Evolutionary conservation across 495 filamentous ascomycete genomes (phyloP).

Genomic region (Talaromyces liani): DNA sequence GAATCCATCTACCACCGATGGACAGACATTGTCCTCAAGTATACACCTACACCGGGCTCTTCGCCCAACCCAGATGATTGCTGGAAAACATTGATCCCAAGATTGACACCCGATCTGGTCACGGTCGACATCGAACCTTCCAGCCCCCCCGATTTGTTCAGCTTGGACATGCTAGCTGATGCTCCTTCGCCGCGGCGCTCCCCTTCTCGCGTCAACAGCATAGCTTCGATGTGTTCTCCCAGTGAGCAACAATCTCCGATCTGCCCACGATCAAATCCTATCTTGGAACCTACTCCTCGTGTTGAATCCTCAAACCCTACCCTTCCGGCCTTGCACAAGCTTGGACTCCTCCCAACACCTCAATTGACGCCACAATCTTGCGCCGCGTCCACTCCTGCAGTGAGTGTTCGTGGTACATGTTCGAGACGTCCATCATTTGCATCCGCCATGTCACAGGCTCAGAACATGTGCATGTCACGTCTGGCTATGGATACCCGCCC

Average conservation of each 20-base stretch:
- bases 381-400: constrained; percentile 82
- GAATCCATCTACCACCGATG: constrained; percentile 83
- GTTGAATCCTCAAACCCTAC: constrained; percentile 25
- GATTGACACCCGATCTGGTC: constrained; percentile 61
- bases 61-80: constrained; percentile 26
- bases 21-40: constrained; percentile 82
- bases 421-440: constrained; percentile 62
- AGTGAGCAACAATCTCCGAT: constrained; percentile 34
- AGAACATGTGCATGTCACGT: constrained; percentile 57
- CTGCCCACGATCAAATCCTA: constrained; percentile 37
- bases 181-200: constrained; percentile 16
- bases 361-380: constrained; percentile 71
- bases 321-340: constrained; percentile 46
- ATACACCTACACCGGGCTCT: constrained; percentile 53
- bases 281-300: constrained; percentile 51
- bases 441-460: constrained; percentile 70
- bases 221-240: neutral
- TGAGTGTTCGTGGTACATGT: constrained; percentile 54
- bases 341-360: constrained; percentile 69
- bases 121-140: constrained; percentile 25
- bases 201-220: neutral
- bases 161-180: constrained; percentile 19
- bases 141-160: constrained; percentile 23
- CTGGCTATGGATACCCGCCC: constrained; percentile 48
- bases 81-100: constrained; percentile 73